Percentiles rank a stretch among this genome's conserved stretches.
Conservation (phyloP, 2,329 filamentous ascomycete genomes). For the Hypoxylon sp. region DNA sequence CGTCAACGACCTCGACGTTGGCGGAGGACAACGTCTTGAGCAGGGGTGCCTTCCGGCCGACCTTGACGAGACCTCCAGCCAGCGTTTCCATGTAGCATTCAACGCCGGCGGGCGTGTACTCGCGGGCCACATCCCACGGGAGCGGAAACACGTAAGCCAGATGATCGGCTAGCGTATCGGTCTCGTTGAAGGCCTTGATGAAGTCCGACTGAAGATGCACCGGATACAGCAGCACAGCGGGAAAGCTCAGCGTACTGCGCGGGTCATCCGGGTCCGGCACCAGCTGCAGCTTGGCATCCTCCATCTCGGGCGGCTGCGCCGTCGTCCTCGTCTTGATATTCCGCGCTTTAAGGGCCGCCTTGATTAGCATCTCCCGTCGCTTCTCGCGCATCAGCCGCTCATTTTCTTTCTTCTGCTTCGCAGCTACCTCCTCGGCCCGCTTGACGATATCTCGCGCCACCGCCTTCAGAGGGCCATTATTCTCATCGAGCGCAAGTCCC, state of each 20-base stretch:
- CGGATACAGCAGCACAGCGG: constrained; percentile 87
- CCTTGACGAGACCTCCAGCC: constrained; percentile 84
- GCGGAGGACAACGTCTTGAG: constrained; percentile 79
- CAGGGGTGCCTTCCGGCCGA: constrained; percentile 85
- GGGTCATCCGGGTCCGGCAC: constrained; percentile 79
- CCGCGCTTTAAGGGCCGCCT: constrained; percentile 74
- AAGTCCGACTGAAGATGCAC: constrained; percentile 86
- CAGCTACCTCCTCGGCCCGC: constrained; percentile 66
- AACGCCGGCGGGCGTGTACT: constrained; percentile 74
- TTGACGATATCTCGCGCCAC: constrained; percentile 73
- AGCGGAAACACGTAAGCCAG: constrained; percentile 86
- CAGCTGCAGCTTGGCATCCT: constrained; percentile 80
- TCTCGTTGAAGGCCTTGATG: constrained; percentile 86
- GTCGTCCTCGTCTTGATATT: constrained; percentile 76
- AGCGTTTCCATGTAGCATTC: constrained; percentile 92
- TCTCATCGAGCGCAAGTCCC: constrained; percentile 77
- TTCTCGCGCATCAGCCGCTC: constrained; percentile 67
- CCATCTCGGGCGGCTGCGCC: constrained; percentile 82
- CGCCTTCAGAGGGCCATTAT: constrained; percentile 73
- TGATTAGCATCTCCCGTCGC: constrained; percentile 70
- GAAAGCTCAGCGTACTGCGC: constrained; percentile 78
- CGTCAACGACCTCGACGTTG: constrained; percentile 88
- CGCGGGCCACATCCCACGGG: constrained; percentile 81
- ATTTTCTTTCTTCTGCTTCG: constrained; percentile 65
- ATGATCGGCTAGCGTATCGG: constrained; percentile 79